These are phyloP conservation scores for Ramaria sp. DNA, from an alignment of 768 basidiomycete species.

Conservation along the genomic window DNA sequence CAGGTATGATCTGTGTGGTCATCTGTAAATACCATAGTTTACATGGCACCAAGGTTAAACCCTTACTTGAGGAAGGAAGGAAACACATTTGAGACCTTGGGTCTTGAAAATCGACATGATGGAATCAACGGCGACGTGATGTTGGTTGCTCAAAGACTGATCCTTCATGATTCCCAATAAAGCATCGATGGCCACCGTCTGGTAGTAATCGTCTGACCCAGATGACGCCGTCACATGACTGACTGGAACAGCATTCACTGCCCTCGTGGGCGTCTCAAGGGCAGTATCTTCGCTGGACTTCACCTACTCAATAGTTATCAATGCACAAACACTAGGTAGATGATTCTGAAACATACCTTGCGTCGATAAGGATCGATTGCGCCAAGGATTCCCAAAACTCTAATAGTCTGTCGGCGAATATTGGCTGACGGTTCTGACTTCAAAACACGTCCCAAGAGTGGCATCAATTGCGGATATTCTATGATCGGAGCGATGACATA, in stretches of 20 bases:
- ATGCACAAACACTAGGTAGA: conserved; percentile 7
- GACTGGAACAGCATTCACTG: conserved; percentile 59
- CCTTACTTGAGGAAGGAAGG: conserved; percentile 83
- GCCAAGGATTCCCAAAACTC: conserved; percentile 91
- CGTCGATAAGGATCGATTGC: conserved; percentile 93
- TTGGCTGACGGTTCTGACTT: conserved; percentile 63
- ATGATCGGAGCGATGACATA: conserved; percentile 87
- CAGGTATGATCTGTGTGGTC: conserved; percentile 63
- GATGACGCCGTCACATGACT: conserved; percentile 49
- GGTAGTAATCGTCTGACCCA: conserved; percentile 91
- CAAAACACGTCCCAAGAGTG: conserved; percentile 72
- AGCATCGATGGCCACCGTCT: conserved; percentile 86
- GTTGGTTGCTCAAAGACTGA: conserved; percentile 72
- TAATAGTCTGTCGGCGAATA: conserved; percentile 81
- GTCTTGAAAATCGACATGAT: conserved; percentile 99
- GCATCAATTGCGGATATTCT: conserved; percentile 86
- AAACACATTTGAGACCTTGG: conserved; percentile 91
- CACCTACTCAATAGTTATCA: conserved; percentile 23
- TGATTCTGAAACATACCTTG: conserved; percentile 43
- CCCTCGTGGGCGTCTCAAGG: conserved; percentile 44
- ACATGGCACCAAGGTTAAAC: conserved; percentile 7
- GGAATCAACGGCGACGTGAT: conserved; percentile 91
- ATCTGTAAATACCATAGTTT: not conserved
- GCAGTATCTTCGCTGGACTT: conserved; percentile 55
- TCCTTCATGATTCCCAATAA: conserved; percentile 84